A percentile compares a stretch with the other conserved stretches of the same genome.
phyloP scores from a whole-genome alignment of 148 eudicot genomes.

The Fagopyrum esculentum region DNA sequence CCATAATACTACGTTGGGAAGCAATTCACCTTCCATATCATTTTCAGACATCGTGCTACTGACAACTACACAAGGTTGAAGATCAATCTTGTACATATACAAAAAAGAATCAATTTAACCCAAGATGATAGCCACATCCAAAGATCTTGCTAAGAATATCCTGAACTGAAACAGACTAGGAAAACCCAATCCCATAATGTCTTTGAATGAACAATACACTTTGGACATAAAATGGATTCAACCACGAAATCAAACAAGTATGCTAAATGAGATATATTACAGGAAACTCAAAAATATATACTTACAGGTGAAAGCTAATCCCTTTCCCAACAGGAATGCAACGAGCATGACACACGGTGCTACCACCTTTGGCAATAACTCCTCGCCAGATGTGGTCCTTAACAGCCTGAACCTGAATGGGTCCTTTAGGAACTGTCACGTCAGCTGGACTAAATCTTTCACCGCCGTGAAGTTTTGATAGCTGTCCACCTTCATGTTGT shows the following conservation, averaged over 20 bases:
- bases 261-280: neutral
- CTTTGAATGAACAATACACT: neutral
- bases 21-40: neutral
- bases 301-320: slow-evolving; percentile 70
- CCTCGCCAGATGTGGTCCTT: slow-evolving; percentile 84
- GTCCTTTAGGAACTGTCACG: slow-evolving; percentile 22
- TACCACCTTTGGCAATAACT: slow-evolving; percentile 85
- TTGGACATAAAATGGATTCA: neutral
- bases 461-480: slow-evolving; percentile 19
- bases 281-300: slow-evolving; percentile 13
- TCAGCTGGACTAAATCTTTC: slow-evolving; percentile 23
- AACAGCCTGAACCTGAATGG: slow-evolving; percentile 25
- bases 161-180: neutral
- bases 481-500: slow-evolving; percentile 29
- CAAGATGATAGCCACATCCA: neutral
- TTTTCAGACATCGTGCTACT: neutral
- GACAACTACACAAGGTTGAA: neutral
- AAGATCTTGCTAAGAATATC: neutral
- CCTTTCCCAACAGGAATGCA: slow-evolving; percentile 77
- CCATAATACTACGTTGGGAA: neutral
- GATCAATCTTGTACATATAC: neutral
- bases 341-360: slow-evolving; percentile 81
- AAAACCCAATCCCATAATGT: neutral
- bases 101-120: neutral
- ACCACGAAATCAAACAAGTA: neutral